Percentiles rank a stretch among this genome's conserved stretches.
Conservation (phyloP, 352 stramenopile genomes). For the Globisporangium viniferum region DNA sequence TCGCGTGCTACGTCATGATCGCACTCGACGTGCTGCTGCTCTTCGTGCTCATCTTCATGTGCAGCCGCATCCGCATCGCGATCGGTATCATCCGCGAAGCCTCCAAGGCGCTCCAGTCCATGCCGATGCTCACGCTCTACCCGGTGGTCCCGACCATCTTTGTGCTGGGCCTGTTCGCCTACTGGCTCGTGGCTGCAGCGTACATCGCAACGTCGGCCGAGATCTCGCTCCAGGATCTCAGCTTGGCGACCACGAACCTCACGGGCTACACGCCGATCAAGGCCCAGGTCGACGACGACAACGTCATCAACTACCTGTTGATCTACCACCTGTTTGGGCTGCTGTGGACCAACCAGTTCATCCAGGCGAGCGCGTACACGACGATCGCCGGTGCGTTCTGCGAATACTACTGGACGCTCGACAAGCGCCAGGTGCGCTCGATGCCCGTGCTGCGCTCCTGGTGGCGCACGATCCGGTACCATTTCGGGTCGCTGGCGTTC, state of each 20-base stretch:
- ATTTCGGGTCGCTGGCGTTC: conserved; percentile 86
- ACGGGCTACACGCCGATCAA: conserved; percentile 25
- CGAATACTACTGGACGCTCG: conserved; percentile 86
- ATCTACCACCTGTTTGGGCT: conserved; percentile 84
- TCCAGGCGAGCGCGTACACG: conserved; percentile 70
- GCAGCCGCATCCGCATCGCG: conserved; percentile 77
- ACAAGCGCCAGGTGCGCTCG: conserved; percentile 56
- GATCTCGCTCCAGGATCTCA: conserved; percentile 48
- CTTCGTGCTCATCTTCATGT: conserved; percentile 77
- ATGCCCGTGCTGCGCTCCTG: conserved; percentile 54
- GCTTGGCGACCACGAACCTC: conserved; percentile 21
- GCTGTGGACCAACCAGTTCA: conserved; percentile 87
- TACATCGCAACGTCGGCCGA: conserved; percentile 75
- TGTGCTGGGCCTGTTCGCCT: conserved; percentile 57
- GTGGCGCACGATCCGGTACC: conserved; percentile 68
- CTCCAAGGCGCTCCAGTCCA: conserved; percentile 70
- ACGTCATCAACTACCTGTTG: conserved; percentile 74
- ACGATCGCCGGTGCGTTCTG: conserved; percentile 79
- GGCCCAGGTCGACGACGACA: conserved; percentile 48
- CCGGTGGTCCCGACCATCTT: conserved; percentile 72
- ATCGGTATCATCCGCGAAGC: conserved; percentile 87
- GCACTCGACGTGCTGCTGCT: conserved; percentile 58
- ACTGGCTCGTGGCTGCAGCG: conserved; percentile 73
- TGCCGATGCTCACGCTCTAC: conserved; percentile 78
- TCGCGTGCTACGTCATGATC: conserved; percentile 76